phyloP scores from a whole-genome alignment of 1,284 basidiomycete species.

The Macrocystidia cucumis region DNA sequence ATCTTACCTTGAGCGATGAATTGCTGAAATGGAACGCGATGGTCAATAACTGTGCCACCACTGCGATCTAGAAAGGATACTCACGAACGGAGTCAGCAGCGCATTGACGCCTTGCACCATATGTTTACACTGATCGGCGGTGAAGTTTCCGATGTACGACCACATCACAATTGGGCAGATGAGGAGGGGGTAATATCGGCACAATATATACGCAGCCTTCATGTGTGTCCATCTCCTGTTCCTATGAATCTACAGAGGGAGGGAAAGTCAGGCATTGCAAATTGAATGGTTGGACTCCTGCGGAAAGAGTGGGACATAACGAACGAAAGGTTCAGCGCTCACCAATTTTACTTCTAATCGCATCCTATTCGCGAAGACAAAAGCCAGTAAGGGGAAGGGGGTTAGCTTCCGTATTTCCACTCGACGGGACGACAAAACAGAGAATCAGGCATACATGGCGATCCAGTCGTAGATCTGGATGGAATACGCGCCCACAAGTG shows the following conservation, averaged over 20 bases:
- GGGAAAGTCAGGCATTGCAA: background rate
- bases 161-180: constrained; percentile 23
- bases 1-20: constrained; percentile 16
- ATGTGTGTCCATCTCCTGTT: constrained; percentile 23
- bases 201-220: constrained; percentile 28
- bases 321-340: background rate
- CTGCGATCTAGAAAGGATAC: constrained; percentile 6
- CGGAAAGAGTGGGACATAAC: background rate
- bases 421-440: constrained; percentile 2
- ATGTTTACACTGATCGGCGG: constrained; percentile 14
- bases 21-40: constrained; percentile 12
- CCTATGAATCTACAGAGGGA: background rate
- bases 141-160: constrained; percentile 22
- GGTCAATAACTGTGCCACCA: too few species aligned
- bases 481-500: constrained; percentile 17
- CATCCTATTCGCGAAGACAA: background rate
- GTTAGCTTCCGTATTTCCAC: too few species aligned
- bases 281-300: background rate
- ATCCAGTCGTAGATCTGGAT: constrained; percentile 21
- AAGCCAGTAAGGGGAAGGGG: background rate
- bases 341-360: background rate
- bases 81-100: constrained; percentile 23
- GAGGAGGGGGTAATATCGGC: constrained; percentile 25
- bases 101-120: constrained; percentile 18
- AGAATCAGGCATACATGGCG: constrained; percentile 13